Base-by-base conservation (phyloP, 176 grass and related monocot genomes). In the Leersia perrieri region DNA sequence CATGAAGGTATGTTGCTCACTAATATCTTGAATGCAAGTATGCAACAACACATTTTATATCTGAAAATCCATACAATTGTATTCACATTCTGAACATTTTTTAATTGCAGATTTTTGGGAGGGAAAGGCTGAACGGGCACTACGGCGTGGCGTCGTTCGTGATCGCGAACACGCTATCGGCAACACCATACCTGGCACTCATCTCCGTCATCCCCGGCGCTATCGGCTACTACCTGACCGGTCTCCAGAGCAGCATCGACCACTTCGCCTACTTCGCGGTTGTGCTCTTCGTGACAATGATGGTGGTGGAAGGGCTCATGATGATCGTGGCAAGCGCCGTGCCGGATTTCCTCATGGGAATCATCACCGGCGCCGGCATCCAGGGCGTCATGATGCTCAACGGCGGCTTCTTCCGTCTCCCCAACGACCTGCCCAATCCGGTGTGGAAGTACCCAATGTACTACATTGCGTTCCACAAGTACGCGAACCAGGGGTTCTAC, bases 331-430 rank as follows among this genome's bases (percentile, higher is more conserved):
- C 92, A 11, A 89, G 90, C 64, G 85, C 83, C 3, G 95, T 98
- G 3, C 95, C 92, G 0, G 92, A 98, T 53, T 98, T 98, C 73
- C 88, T 98, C 76, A 98, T 94, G 95, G 95, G 95, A 29, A 98
- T 98, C 60, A 98, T 98, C 74, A 94, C 90, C 32, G 95, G 95
- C 7, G 94, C 92, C 5, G 94, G 92, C 34, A 89, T 97, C 64
- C 89, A 94, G 73, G 94, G 94, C 16, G 89, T 94, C 73, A 94
- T 97, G 94, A 97, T 97, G 87, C 89, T 97, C 76, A 83, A 78
- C 39, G 92, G 94, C 6, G 94, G 94, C 39, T 97, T 97, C 84
- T 97, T 97, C 70, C 84, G 94, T 53, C 87, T 92, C 7, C 92
- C 92, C 6, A 11, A 84, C 18, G 94, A 92, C 69, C 84, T 97